Conservation (phyloP, 75 land plant genomes). For the Pinus albicaulis region DNA sequence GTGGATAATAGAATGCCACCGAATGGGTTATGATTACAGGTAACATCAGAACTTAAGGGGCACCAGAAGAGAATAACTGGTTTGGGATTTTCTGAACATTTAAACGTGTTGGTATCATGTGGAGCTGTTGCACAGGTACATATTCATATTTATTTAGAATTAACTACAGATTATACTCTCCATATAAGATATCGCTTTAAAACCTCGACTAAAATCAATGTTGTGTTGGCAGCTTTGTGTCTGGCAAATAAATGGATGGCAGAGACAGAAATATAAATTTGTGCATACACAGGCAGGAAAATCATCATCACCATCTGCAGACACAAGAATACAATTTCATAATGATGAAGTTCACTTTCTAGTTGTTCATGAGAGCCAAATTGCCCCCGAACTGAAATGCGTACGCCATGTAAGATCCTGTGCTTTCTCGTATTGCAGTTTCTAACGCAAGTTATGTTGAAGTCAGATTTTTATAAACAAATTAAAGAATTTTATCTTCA, state of each 20-base stretch:
- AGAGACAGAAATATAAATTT: constrained; percentile 46
- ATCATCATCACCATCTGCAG: constrained; percentile 21
- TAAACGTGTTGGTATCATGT: constrained; percentile 78
- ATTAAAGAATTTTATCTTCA: no score
- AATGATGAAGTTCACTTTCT: constrained; percentile 55
- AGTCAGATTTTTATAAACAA: no score
- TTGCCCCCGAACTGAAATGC: constrained; percentile 47
- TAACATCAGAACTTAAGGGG: constrained; percentile 73
- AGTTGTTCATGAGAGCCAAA: constrained; percentile 60
- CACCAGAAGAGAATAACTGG: constrained; percentile 76
- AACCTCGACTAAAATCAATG: not conserved
- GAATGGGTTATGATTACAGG: constrained; percentile 29
- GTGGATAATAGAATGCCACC: not conserved
- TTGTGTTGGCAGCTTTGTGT: constrained; percentile 41
- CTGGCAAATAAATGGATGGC: constrained; percentile 85
- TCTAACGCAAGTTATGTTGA: not conserved
- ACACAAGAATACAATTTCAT: constrained; percentile 60
- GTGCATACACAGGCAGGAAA: constrained; percentile 52
- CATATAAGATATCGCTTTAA: not conserved
- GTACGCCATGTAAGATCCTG: constrained; percentile 28
- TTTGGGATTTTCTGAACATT: constrained; percentile 62
- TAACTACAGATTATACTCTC: not conserved
- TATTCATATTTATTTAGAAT: not conserved
- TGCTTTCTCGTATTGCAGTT: not conserved
- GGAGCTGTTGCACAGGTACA: constrained; percentile 84